Evolutionary conservation across 768 basidiomycete species (phyloP), one percentile per base, ranked within the genome.

Genomic region (Amanita molliuscula): DNA sequence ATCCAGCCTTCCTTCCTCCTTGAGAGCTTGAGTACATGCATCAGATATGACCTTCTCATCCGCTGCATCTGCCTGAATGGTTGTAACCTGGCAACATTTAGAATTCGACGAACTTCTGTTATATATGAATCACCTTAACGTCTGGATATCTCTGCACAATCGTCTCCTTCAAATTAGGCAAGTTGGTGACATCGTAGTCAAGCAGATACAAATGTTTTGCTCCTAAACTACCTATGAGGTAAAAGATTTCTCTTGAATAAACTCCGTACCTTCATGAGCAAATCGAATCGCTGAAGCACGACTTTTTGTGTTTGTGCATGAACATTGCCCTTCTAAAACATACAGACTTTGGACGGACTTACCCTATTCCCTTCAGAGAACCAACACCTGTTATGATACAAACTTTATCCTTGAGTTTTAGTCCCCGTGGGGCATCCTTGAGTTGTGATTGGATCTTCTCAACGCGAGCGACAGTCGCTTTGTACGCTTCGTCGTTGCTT

Each of bases 311-410:
- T 41, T 48, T 50, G 55, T 20, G 50, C 31, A 40, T 33, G 6
- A 45, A 23, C 40, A 41, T 16, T 44, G 31, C 33, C 29, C 11
- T 43, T 34, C 18, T 48, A 18, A 48, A 47, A 48, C 34, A 46
- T 37, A 25, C 31, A 41, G 25, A 44, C 44, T 25, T 49, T 18
- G 18, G 4, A 44, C 8, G 53, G 50, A 35, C 78, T 56, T 66
- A 93, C 84, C 93, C 93, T 53, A 96, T 96, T 15, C 93, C 93
- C 61, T 84, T 82, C 56, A 85, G 61, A 16, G 89, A 92, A 26
- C 87, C 85, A 26, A 84, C 90, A 15, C 93, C 93, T 0, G 93
- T 95, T 57, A 95, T 77, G 50, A 95, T 74, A 58, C 84, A 88
- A 21, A 93, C 88, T 64, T 91, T 94, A 54, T 74, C 80, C 60